A percentile compares a stretch with the other conserved stretches of the same genome.
These are phyloP conservation scores for Balakata baccata DNA, from an alignment of 345 rosid species.

Conservation along the genomic window DNA sequence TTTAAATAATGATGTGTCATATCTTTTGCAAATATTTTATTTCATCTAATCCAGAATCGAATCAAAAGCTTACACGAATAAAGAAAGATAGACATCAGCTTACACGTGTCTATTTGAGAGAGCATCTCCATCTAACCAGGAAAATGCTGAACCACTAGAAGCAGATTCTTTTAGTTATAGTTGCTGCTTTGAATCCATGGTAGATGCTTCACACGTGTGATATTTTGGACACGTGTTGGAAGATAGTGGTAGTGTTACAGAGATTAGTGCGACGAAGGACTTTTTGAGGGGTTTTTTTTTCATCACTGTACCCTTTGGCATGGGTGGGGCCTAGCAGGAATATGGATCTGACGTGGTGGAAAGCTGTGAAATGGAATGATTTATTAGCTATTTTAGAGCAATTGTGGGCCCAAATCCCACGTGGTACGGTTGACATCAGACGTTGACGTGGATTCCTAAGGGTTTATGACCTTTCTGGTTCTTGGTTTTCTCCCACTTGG, in stretches of 20 bases:
- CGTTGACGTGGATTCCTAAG: constrained; percentile 18
- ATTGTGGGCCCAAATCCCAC: constrained; percentile 5
- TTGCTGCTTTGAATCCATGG: neutral
- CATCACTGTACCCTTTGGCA: constrained; percentile 9
- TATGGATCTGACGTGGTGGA: constrained; percentile 10
- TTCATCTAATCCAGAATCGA: neutral
- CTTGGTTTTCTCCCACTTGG: too few species aligned
- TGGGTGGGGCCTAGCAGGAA: constrained; percentile 6
- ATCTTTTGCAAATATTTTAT: neutral
- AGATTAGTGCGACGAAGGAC: neutral
- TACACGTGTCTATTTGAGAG: constrained; percentile 15
- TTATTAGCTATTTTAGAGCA: neutral
- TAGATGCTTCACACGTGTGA: constrained; percentile 17
- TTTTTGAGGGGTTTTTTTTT: neutral
- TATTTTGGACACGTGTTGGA: neutral
- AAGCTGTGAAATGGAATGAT: too few species aligned
- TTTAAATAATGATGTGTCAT: constrained; percentile 11
- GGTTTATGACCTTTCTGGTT: neutral
- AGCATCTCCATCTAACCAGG: neutral
- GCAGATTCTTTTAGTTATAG: constrained; percentile 13
- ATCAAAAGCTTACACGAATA: constrained; percentile 11
- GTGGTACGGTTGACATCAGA: neutral
- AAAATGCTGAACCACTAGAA: constrained; percentile 28
- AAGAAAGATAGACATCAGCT: constrained; percentile 4
- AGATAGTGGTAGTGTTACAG: neutral